Evolutionary conservation across 2,329 filamentous ascomycete genomes (phyloP).

Genomic region (Colletotrichum liaoningense): DNA sequence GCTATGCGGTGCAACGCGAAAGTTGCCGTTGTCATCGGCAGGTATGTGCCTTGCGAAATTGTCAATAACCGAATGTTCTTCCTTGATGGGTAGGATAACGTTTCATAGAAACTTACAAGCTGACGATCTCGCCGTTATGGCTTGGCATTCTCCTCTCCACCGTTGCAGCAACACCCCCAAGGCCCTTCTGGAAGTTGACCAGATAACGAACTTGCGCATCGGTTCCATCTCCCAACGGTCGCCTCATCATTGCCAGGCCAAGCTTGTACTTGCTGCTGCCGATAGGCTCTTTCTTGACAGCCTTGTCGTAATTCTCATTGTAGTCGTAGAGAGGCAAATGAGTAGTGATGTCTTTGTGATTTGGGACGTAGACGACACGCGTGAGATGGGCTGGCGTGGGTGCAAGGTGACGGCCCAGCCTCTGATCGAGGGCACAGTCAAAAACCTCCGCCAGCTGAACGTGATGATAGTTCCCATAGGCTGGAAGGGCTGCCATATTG

Average conservation of each 20-base stretch:
- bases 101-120: neutral
- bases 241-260: constrained; percentile 28
- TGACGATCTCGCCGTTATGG: constrained; percentile 6
- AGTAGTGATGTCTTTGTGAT: constrained; percentile 5
- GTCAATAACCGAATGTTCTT: neutral
- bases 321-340: constrained; percentile 37
- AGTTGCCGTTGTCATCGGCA: neutral
- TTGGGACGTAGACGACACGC: constrained; percentile 32
- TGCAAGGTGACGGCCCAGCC: constrained; percentile 13
- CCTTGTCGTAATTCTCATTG: constrained; percentile 9
- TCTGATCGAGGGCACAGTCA: neutral
- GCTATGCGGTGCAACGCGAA: constrained; percentile 8
- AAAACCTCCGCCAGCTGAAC: neutral
- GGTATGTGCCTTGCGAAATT: neutral
- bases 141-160: neutral
- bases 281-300: constrained; percentile 13
- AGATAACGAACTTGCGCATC: constrained; percentile 32
- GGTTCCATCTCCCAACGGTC: constrained; percentile 33
- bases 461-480: neutral
- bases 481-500: constrained; percentile 13
- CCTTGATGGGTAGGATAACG: neutral
- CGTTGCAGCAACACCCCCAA: neutral
- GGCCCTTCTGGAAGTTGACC: neutral
- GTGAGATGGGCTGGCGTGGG: constrained; percentile 28
- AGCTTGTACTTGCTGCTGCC: constrained; percentile 34